These are phyloP conservation scores for Aureobasidium melanogenum DNA, from an alignment of 2,329 filamentous ascomycete species.

Conservation along the genomic window DNA sequence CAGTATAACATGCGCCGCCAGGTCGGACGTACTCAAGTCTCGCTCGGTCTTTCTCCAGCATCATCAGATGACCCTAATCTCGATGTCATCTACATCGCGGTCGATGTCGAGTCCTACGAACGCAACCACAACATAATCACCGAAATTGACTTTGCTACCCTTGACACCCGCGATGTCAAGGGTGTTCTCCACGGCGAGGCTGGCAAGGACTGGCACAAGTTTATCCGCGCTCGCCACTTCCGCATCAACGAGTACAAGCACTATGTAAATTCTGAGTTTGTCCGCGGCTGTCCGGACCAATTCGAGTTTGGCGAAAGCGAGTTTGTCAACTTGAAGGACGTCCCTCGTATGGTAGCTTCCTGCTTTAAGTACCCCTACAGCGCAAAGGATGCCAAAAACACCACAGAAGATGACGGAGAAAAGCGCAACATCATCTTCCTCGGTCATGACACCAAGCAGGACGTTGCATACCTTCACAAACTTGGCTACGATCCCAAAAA, in stretches of 20 bases:
- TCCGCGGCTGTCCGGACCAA: slow-evolving; percentile 61
- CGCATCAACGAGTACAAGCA: slow-evolving; percentile 61
- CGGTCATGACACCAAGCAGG: slow-evolving; percentile 62
- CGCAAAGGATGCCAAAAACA: not conserved
- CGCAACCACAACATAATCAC: slow-evolving; percentile 57
- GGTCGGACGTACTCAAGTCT: slow-evolving; percentile 57
- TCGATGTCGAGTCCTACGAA: slow-evolving; percentile 83
- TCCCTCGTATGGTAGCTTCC: slow-evolving; percentile 38
- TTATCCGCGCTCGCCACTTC: slow-evolving; percentile 66
- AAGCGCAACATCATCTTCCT: slow-evolving; percentile 62
- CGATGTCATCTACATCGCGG: slow-evolving; percentile 59
- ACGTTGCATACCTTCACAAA: slow-evolving; percentile 58
- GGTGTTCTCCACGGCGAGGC: slow-evolving; percentile 49
- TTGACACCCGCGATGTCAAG: slow-evolving; percentile 59
- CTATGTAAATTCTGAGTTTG: slow-evolving; percentile 58
- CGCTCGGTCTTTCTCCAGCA: slow-evolving; percentile 56
- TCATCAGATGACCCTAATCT: slow-evolving; percentile 37
- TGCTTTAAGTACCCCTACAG: slow-evolving; percentile 49
- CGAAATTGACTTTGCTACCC: slow-evolving; percentile 73
- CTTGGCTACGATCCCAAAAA: slow-evolving; percentile 55
- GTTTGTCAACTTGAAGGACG: slow-evolving; percentile 39
- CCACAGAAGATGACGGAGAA: not conserved
- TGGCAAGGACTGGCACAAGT: slow-evolving; percentile 57
- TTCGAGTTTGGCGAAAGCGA: slow-evolving; percentile 66
- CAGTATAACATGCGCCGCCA: slow-evolving; percentile 47